Evolutionary conservation across 257 asterid species (phyloP).

Genomic region (Datura wrightii): DNA sequence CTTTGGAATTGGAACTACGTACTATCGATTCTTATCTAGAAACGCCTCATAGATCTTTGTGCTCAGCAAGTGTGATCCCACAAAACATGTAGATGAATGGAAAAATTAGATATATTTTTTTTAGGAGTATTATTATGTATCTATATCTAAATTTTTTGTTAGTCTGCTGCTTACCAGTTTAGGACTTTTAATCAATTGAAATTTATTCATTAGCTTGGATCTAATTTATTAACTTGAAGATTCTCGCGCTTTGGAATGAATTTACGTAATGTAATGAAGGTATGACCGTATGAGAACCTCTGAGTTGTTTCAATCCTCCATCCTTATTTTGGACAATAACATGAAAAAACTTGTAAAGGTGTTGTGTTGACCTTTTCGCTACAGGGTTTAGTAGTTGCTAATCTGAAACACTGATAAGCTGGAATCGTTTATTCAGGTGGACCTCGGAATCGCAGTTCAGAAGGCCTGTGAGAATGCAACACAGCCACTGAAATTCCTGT

Average conservation of each 20-base stretch:
- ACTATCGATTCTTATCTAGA: neutral
- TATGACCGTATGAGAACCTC: neutral
- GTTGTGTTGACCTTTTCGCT: neutral
- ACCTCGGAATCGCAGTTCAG: conserved; percentile 88
- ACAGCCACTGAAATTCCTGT: conserved; percentile 80
- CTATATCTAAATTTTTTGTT: neutral
- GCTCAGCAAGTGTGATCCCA: neutral
- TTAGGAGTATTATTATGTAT: neutral
- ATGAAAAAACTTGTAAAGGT: neutral
- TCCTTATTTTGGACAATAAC: neutral
- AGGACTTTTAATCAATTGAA: neutral
- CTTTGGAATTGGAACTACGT: neutral
- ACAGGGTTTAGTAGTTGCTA: neutral
- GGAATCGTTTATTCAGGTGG: conserved; percentile 60
- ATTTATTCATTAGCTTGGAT: neutral
- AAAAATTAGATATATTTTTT: neutral
- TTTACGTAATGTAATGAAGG: neutral
- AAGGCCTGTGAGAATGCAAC: conserved; percentile 85
- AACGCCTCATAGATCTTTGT: neutral
- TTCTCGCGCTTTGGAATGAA: neutral
- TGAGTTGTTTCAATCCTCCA: neutral
- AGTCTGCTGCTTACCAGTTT: neutral
- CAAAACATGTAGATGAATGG: neutral
- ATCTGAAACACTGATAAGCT: neutral
- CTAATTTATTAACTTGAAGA: neutral